Evolutionary conservation across 495 filamentous ascomycete species (phyloP), one percentile per base, ranked within the genome.

Genomic region (Podospora sp.): DNA sequence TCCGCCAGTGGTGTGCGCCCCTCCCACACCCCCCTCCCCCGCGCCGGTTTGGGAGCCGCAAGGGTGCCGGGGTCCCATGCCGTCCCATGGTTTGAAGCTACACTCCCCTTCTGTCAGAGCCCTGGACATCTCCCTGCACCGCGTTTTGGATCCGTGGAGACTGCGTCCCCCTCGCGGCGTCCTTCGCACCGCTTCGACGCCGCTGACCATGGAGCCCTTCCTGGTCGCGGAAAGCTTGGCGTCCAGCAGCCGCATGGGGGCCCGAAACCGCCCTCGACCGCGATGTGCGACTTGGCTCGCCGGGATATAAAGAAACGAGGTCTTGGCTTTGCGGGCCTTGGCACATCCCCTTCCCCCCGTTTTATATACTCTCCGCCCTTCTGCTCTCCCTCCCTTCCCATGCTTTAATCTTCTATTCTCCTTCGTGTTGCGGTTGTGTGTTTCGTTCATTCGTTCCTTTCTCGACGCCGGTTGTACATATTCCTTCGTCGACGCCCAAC

Each of bases 391-490:
- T 68, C 69, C 67, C 65, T 67, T 68, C 65, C 60, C 58, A 69
- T 66, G 60, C 65, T 63, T 69, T 73, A 63, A 56, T 75, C 65
- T 69, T 73, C 60, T 78, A 73, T 71, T 76, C 26, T 73, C 57
- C 69, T 73, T 57, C 68, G 68, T 79, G 73, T 71, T 80, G 78
- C 79, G 80, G 74, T 82, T 78, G 77, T 79, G 78, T 80, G 71
- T 65, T 75, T 76, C 68, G 68, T 78, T 78, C 79, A 77, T 81
- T 81, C 80, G 78, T 81, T 83, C 80, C 76, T 79, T 81, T 81
- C 75, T 78, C 68, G 74, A 71, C 77, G 73, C 68, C 72, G 76
- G 74, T 73, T 77, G 74, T 74, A 72, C 65, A 70, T 72, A 76
- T 68, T 68, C 71, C 68, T 79, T 71, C 68, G 65, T 73, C 77